phyloP scores from a whole-genome alignment of 768 basidiomycete genomes.

The Lactifluus volemus region DNA sequence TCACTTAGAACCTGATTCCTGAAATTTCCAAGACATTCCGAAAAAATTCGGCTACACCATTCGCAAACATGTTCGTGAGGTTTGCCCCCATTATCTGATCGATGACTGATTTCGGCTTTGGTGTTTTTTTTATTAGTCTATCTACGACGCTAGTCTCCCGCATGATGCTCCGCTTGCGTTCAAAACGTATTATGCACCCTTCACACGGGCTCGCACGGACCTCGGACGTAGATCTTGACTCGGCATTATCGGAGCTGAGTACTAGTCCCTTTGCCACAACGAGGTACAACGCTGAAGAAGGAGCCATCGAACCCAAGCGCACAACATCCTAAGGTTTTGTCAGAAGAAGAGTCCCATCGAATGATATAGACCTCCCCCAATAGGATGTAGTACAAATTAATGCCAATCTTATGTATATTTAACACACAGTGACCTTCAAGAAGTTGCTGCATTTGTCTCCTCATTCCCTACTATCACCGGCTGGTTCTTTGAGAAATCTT shows the following conservation, averaged over 20 bases:
- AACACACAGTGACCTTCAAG: too few relatives aligned
- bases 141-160: slow-evolving; percentile 2
- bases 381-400: too few relatives aligned
- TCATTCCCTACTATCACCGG: too few relatives aligned
- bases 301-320: not conserved
- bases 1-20: not conserved
- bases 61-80: not conserved
- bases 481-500: too few relatives aligned
- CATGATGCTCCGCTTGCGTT: not conserved
- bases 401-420: too few relatives aligned
- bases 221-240: not conserved
- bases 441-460: too few relatives aligned
- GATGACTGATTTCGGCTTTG: not conserved
- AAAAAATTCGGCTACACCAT: not conserved
- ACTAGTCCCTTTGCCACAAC: not conserved
- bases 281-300: not conserved
- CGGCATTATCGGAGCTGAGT: not conserved
- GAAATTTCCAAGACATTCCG: not conserved
- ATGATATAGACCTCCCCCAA: too few relatives aligned
- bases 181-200: not conserved
- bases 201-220: not conserved
- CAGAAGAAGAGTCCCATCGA: too few relatives aligned
- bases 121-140: not conserved
- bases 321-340: too few relatives aligned
- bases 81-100: not conserved